Conservation (phyloP, 2,329 filamentous ascomycete genomes). For the Cryphonectria radicalis region DNA sequence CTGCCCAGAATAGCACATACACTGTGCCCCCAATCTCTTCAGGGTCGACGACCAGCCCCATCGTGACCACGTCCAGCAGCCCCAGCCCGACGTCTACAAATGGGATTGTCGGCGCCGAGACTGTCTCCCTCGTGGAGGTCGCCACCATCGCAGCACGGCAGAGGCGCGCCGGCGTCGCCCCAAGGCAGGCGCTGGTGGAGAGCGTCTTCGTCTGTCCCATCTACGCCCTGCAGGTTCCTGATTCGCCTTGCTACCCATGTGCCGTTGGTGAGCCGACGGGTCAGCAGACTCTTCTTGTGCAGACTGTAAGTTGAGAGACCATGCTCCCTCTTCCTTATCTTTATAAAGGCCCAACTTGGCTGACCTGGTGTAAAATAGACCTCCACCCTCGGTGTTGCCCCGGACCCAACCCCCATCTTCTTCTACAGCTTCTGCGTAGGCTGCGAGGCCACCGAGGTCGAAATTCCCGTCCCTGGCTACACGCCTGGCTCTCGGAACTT, state of each 20-base stretch:
- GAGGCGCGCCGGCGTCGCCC: not conserved
- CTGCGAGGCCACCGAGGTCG: not conserved
- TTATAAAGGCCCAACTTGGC: not conserved
- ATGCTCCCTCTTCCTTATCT: not conserved
- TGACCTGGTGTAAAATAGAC: slow-evolving; percentile 1
- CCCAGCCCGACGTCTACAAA: not conserved
- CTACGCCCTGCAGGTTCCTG: not conserved
- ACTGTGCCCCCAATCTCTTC: not conserved
- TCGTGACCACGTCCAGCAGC: not conserved
- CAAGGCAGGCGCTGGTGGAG: not conserved
- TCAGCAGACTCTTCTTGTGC: not conserved
- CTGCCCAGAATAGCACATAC: not conserved
- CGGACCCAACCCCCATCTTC: slow-evolving; percentile 15
- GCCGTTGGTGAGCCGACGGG: not conserved
- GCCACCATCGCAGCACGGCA: not conserved
- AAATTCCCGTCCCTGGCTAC: not conserved
- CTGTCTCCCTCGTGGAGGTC: not conserved
- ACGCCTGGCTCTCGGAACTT: slow-evolving; percentile 1
- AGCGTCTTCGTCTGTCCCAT: slow-evolving; percentile 6
- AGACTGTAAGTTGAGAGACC: not conserved
- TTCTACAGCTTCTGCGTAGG: not conserved
- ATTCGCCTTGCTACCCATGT: slow-evolving; percentile 4
- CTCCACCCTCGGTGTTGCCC: slow-evolving; percentile 4
- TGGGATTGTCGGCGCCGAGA: not conserved
- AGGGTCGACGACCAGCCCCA: not conserved